Evolutionary conservation across 1,284 basidiomycete species (phyloP), one percentile per base, ranked within the genome.

Genomic region (Kalmanozyma brasiliensis): DNA sequence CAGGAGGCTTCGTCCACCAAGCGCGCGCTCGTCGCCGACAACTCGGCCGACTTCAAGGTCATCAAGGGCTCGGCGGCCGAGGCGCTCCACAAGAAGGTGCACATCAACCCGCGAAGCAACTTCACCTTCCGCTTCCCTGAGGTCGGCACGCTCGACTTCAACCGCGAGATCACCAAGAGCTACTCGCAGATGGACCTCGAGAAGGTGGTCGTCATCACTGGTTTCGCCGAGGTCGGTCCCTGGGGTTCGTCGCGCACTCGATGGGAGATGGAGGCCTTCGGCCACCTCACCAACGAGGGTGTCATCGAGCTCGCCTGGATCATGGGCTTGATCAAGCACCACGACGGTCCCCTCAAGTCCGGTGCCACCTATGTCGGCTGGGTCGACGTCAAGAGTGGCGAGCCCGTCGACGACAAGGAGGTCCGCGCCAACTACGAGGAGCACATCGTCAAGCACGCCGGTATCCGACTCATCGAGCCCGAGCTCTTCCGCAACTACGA

Each of bases 261-360:
- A 73, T 98, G 95, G 95, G 94, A 98, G 85, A 74, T 76, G 66
- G 77, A 79, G 62, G 77, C 76, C 24, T 71, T 66, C 37, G 76
- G 77, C 40, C 63, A 68, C 58, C 64, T 79, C 48, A 77, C 74
- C 56, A 95, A 98, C 78, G 91, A 97, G 83, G 95, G 94, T 41
- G 92, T 92, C 81, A 96, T 98, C 78, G 95, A 98, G 86, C 94
- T 98, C 90, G 94, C 95, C 14, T 98, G 95, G 94, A 91, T 97
- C 84, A 98, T 96, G 92, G 94, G 96, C 41, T 89, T 89, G 84
- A 97, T 98, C 87, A 97, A 95, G 85, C 93, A 98, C 86, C 94
- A 97, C 83, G 92, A 98, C 76, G 96, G 95, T 19, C 91, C 92
- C 62, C 87, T 98, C 79, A 94, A 96, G 85, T 67, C 52, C 14